These are phyloP conservation scores for Borovskyia barvae DNA, from an alignment of 208 protist genomes.

Conservation along the genomic window DNA sequence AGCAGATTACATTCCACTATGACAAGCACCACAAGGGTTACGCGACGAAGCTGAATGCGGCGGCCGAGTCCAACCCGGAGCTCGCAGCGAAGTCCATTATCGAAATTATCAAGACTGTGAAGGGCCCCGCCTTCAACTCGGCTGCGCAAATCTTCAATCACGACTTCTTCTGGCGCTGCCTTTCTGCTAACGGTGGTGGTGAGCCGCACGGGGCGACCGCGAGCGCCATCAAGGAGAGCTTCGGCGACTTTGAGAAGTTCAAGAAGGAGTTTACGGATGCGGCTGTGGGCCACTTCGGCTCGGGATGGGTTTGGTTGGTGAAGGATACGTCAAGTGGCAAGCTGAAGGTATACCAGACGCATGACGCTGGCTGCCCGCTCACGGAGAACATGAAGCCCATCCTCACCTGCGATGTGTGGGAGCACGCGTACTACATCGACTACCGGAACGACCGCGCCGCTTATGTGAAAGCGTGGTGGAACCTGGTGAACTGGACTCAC, in stretches of 20 bases:
- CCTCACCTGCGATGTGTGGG: slow-evolving; percentile 93
- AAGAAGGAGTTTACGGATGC: slow-evolving; percentile 91
- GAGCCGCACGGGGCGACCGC: slow-evolving; percentile 60
- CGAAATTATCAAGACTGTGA: slow-evolving; percentile 81
- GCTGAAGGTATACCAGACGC: slow-evolving; percentile 80
- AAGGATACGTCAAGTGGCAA: slow-evolving; percentile 77
- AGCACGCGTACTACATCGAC: slow-evolving; percentile 96
- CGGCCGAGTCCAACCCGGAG: slow-evolving; percentile 53
- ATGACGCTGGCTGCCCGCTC: slow-evolving; percentile 82
- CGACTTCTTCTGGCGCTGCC: slow-evolving; percentile 90
- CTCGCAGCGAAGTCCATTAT: slow-evolving; percentile 71
- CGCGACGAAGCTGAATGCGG: slow-evolving; percentile 89
- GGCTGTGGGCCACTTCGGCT: slow-evolving; percentile 91
- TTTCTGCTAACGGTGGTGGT: slow-evolving; percentile 61
- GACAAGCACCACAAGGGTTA: slow-evolving; percentile 93
- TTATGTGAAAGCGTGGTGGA: slow-evolving; percentile 93
- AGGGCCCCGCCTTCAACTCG: slow-evolving; percentile 80
- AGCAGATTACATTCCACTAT: slow-evolving; percentile 91
- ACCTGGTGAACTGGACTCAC: slow-evolving; percentile 33
- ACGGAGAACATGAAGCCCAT: slow-evolving; percentile 75
- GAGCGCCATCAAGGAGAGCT: slow-evolving; percentile 74
- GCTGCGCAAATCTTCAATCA: slow-evolving; percentile 73
- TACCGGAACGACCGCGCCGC: slow-evolving; percentile 90
- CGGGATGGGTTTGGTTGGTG: slow-evolving; percentile 95
- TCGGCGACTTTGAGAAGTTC: slow-evolving; percentile 89